Evolutionary conservation across 805 yeast species (phyloP).

Genomic region (Candida insectorum): DNA sequence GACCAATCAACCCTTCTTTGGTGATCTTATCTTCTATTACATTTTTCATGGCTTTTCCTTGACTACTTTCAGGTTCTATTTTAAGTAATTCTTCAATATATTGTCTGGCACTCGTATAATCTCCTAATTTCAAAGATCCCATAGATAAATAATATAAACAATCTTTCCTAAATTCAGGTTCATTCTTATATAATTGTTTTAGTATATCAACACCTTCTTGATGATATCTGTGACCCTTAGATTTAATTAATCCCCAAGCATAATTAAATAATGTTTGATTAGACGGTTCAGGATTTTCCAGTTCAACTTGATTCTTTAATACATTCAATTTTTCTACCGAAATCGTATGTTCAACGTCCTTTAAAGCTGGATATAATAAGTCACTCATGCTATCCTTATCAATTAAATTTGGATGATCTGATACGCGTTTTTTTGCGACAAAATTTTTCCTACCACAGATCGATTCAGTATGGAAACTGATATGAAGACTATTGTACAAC

Average conservation of each 20-base stretch:
- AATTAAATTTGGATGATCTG: background rate
- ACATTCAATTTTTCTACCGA: conserved; percentile 73
- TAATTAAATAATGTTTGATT: conserved; percentile 87
- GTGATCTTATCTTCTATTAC: conserved; percentile 83
- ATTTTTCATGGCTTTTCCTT: conserved; percentile 66
- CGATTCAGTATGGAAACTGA: background rate
- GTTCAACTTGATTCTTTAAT: conserved; percentile 69
- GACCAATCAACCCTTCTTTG: conserved; percentile 82
- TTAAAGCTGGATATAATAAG: conserved; percentile 34
- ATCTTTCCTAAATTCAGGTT: conserved; percentile 83
- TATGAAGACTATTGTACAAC: conserved; percentile 3
- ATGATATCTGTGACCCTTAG: conserved; percentile 59
- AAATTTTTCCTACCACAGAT: background rate
- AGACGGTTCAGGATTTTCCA: conserved; percentile 77
- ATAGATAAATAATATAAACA: conserved; percentile 82
- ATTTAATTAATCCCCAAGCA: conserved; percentile 93
- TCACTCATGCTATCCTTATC: conserved; percentile 6
- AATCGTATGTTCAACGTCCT: conserved; percentile 49
- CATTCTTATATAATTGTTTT: conserved; percentile 66
- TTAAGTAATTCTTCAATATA: conserved; percentile 74
- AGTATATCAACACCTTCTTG: conserved; percentile 76
- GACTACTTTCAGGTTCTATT: conserved; percentile 82
- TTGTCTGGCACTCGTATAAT: conserved; percentile 78
- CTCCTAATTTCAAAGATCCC: conserved; percentile 87
- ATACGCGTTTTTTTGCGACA: background rate